Base-by-base conservation (phyloP, 371 early-diverging fungal genomes). In the Nematocida displodere region DNA sequence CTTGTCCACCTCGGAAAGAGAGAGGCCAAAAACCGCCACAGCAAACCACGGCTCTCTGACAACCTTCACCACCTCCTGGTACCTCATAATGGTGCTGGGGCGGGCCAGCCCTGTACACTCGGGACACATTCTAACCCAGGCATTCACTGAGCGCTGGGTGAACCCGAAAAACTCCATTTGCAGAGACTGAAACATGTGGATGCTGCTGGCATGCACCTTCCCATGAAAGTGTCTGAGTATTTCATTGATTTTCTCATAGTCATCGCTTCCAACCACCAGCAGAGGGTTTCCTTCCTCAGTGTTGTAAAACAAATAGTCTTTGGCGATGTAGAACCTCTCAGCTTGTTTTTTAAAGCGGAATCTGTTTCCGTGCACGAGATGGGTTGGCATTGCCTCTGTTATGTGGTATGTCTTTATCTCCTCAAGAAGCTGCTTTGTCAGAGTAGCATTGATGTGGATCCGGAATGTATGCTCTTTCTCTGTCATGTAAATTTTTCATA, bases 21-120 rank as follows among this genome's bases (percentile, higher is more conserved):
- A 11, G 39, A 67, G 40, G 4, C 22, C 13, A 56, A 20, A 67
- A 39, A 67, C 2, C 44, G 20, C 50, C 4, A 67, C 31, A n/a
- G 68, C 68, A 54, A 67, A 67, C 68, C 68, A 67, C 0, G 68
- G 68, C 17, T 67, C 68, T 20, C 58, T 13, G 17, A 67, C 54
- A 20, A 67, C 49, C 11, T 40, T 67, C n/a, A 67, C 56, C 2
- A 3, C 15, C 1, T 67, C 40, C n/a, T 36, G 8, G 46, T 28
- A 40, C 37, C 31, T 61, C 46, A 33, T 56, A 4, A n/a, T 24
- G 22, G 8, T 7, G 11, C 15, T 22, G n/a, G 1, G 2, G 7
- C 0, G 0, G 5, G 7, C 28, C n/a, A 66, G 17, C 11, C 34
- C 50, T 39, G 28, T 55, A 37, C 68, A 67, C 49, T 17, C 58